These are phyloP conservation scores for Pleoardoris graminearum DNA, from an alignment of 2,329 filamentous ascomycete species.

Conservation along the genomic window DNA sequence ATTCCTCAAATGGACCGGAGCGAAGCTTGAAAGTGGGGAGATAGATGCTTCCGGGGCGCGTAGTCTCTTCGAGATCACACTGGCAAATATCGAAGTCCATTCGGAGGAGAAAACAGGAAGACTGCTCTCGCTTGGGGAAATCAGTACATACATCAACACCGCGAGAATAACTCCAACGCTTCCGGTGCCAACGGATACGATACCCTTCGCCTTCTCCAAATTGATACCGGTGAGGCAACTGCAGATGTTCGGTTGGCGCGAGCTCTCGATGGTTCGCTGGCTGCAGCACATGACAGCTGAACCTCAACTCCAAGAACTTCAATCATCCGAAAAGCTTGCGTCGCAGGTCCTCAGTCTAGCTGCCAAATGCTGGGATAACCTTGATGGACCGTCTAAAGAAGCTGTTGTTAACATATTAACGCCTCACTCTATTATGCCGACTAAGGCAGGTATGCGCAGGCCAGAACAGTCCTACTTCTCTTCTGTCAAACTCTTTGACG, in stretches of 20 bases:
- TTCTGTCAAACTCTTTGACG: conserved; percentile 92
- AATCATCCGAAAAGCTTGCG: conserved; percentile 72
- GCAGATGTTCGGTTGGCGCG: conserved; percentile 81
- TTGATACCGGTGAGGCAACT: conserved; percentile 68
- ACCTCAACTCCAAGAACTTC: conserved; percentile 64
- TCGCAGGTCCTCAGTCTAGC: conserved; percentile 75
- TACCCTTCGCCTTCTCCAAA: conserved; percentile 83
- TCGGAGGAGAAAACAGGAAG: conserved; percentile 61
- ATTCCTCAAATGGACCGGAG: conserved; percentile 82
- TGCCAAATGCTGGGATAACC: conserved; percentile 88
- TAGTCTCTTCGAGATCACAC: conserved; percentile 75
- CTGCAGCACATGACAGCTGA: conserved; percentile 70
- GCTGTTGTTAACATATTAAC: conserved; percentile 68
- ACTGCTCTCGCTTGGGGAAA: conserved; percentile 75
- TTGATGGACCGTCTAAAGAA: conserved; percentile 67
- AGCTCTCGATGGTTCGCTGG: conserved; percentile 85
- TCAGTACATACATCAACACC: conserved; percentile 75
- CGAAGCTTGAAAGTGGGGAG: conserved; percentile 70
- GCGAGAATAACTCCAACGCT: conserved; percentile 78
- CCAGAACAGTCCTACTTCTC: conserved; percentile 89
- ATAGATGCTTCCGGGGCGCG: conserved; percentile 70
- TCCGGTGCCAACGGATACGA: conserved; percentile 77
- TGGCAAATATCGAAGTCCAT: conserved; percentile 65
- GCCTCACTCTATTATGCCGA: conserved; percentile 77
- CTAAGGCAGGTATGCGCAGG: conserved; percentile 84